Evolutionary conservation across 192 early-diverging fungal genomes (phyloP).

Genomic region (Coemansia sp.): DNA sequence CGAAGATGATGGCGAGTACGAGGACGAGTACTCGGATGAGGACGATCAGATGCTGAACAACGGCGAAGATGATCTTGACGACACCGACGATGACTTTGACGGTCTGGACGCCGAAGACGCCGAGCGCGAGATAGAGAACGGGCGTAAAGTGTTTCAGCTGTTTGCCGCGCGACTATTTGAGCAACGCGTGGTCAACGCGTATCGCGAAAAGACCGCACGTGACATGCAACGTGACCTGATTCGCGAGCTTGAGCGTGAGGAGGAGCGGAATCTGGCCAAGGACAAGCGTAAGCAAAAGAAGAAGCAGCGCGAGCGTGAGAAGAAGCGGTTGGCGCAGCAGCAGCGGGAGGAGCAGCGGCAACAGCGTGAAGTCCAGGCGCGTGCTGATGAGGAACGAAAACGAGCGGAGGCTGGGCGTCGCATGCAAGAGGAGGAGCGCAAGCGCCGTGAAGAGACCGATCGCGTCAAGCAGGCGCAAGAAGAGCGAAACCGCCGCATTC

Average conservation of each 20-base stretch:
- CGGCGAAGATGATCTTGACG: constrained; percentile 60
- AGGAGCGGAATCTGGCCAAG: constrained; percentile 59
- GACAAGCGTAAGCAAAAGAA: constrained; percentile 70
- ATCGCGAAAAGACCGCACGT: constrained; percentile 89
- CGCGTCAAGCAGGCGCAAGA: constrained; percentile 31
- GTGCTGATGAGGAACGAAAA: constrained; percentile 38
- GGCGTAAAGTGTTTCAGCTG: constrained; percentile 90
- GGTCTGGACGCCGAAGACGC: constrained; percentile 62
- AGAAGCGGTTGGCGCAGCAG: constrained; percentile 48
- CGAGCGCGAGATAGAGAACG: constrained; percentile 89
- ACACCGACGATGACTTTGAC: constrained; percentile 65
- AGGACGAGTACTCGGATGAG: constrained; percentile 5
- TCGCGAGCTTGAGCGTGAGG: constrained; percentile 84
- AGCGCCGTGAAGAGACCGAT: constrained; percentile 30
- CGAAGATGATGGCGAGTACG: constrained; percentile 6
- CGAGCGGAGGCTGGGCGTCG: constrained; percentile 24
- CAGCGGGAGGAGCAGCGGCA: constrained; percentile 41
- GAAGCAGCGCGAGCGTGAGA: constrained; percentile 60
- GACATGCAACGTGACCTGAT: constrained; percentile 86
- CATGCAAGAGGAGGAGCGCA: constrained; percentile 18
- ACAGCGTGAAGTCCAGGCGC: constrained; percentile 27
- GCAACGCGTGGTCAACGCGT: constrained; percentile 89
- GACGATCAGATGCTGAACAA: constrained; percentile 50
- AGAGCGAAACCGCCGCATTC: constrained; percentile 45
- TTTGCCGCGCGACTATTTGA: constrained; percentile 98